Evolutionary conservation across 441 rosid species (phyloP).

Genomic region (Erodium texanum): DNA sequence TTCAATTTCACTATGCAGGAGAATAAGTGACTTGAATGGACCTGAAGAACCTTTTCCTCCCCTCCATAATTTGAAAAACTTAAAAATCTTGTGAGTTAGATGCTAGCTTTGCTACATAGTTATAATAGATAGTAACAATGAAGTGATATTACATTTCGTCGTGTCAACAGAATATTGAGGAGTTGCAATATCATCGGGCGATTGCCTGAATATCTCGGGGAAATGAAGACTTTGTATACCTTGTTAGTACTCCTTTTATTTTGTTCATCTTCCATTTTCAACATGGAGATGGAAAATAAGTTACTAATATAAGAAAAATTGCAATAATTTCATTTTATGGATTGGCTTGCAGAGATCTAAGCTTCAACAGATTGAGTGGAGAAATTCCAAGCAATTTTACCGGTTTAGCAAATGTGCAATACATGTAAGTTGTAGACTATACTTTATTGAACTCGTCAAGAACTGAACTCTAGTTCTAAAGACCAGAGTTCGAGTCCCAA

Average conservation of each 20-base stretch:
- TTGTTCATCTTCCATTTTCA: no score
- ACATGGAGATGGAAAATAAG: background rate
- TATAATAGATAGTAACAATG: background rate
- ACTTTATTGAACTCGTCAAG: no score
- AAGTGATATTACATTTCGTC: background rate
- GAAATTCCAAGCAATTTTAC: conserved; percentile 28
- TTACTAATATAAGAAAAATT: background rate
- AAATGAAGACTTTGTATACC: conserved; percentile 12
- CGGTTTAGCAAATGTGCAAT: background rate
- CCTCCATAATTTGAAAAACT: conserved; percentile 20
- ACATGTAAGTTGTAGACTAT: background rate
- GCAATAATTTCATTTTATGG: background rate
- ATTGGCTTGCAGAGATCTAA: conserved; percentile 43
- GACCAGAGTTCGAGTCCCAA: no score
- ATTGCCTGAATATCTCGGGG: conserved; percentile 36
- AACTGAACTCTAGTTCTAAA: no score
- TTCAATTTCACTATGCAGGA: conserved; percentile 28
- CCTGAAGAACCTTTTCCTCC: conserved; percentile 34
- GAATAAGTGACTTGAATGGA: conserved; percentile 50
- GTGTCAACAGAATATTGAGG: conserved; percentile 38
- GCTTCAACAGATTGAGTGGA: conserved; percentile 58
- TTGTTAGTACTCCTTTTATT: conserved; percentile 33
- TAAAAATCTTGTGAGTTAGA: conserved; percentile 35
- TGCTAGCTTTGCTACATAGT: background rate
- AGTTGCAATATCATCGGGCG: conserved; percentile 47